These are phyloP conservation scores for Penicillium sp. DNA, from an alignment of 2,329 filamentous ascomycete genomes.

Conservation along the genomic window DNA sequence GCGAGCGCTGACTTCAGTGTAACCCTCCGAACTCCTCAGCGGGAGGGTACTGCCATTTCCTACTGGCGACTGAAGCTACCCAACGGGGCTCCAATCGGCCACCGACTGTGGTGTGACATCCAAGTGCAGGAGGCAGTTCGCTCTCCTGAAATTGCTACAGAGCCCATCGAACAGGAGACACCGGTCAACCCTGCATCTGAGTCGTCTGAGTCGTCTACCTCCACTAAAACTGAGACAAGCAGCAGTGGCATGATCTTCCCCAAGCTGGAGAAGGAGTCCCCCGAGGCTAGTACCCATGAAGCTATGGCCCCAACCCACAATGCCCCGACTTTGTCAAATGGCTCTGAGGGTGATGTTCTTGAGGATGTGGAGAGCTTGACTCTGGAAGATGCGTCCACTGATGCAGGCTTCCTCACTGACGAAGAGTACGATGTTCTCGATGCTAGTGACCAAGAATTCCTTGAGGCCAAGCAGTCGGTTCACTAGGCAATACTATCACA, in stretches of 20 bases:
- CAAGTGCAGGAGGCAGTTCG: constrained; percentile 56
- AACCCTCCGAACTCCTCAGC: constrained; percentile 76
- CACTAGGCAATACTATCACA: constrained; percentile 14
- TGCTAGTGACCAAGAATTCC: constrained; percentile 86
- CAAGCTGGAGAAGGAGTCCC: constrained; percentile 92
- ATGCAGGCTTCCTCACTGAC: constrained; percentile 88
- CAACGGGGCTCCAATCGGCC: constrained; percentile 82
- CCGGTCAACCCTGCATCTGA: constrained; percentile 31
- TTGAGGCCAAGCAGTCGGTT: constrained; percentile 50
- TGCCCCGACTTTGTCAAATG: constrained; percentile 45
- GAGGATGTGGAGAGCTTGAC: constrained; percentile 64
- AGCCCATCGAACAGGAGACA: constrained; percentile 20
- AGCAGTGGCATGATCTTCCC: constrained; percentile 91
- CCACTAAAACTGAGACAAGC: constrained; percentile 35
- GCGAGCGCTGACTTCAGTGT: constrained; percentile 82
- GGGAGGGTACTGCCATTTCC: constrained; percentile 80
- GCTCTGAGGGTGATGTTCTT: constrained; percentile 53
- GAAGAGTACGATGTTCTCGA: constrained; percentile 98
- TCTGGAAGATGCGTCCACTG: constrained; percentile 50
- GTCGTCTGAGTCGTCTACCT: not conserved
- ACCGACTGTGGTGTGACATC: constrained; percentile 94
- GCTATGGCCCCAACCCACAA: constrained; percentile 35
- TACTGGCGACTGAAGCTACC: constrained; percentile 93
- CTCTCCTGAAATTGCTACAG: constrained; percentile 12
- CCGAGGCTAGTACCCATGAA: constrained; percentile 76